Evolutionary conservation across 2,329 filamentous ascomycete species (phyloP).

Genomic region (Penicillium paneum): DNA sequence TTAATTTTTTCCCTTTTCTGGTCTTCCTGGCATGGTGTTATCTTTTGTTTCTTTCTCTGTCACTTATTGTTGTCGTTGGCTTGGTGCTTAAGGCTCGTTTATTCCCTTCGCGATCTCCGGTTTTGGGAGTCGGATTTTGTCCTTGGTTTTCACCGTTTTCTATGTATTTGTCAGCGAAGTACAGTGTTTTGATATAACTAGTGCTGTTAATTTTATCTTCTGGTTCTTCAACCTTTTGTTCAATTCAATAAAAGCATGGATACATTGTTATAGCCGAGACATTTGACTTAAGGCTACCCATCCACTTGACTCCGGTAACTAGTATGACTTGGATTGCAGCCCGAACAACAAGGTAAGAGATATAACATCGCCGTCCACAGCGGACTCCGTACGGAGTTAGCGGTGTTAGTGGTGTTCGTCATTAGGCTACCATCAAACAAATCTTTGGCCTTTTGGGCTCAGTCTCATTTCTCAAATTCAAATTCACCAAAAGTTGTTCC

Average conservation of each 20-base stretch:
- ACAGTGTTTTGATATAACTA: conserved; percentile 13
- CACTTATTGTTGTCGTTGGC: conserved; percentile 19
- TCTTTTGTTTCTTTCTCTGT: conserved; percentile 17
- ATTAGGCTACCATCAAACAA: neutral
- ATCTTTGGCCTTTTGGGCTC: neutral
- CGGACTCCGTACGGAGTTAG: neutral
- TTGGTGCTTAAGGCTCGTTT: conserved; percentile 21
- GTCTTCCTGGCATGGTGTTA: conserved; percentile 23
- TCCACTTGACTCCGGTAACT: neutral
- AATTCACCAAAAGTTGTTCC: too few species aligned
- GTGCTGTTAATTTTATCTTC: conserved; percentile 16
- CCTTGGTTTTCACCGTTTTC: conserved; percentile 8
- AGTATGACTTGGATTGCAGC: neutral
- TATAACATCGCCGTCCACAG: neutral
- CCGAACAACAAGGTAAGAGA: neutral
- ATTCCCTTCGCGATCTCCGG: conserved; percentile 18
- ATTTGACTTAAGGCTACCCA: neutral
- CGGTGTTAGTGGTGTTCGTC: neutral
- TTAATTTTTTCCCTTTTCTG: conserved; percentile 20
- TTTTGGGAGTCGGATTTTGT: conserved; percentile 7
- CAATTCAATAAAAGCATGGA: neutral
- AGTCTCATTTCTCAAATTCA: neutral
- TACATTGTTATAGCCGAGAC: neutral
- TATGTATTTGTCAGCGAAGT: conserved; percentile 17
- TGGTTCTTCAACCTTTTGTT: neutral